Base-by-base conservation (phyloP, 805 yeast species). In the Phaffomyces thermotolerans region DNA sequence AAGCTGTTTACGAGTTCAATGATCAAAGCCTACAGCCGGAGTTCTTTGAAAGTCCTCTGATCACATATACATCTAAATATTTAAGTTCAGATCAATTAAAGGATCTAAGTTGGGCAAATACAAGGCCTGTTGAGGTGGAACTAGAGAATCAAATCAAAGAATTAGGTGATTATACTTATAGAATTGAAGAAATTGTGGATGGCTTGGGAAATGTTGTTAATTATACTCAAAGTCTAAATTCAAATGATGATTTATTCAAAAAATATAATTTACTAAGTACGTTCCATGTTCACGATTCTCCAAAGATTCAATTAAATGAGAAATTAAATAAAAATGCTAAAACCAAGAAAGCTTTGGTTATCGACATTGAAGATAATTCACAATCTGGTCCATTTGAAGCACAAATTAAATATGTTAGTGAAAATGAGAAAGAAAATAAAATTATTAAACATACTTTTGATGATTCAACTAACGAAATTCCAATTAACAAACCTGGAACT, bases 131-230 rank as follows among this genome's bases (percentile, higher is more conserved):
- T 22, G 64, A 66, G 8, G 68, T 76, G 34, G 66, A 65, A 20
- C 53, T 78, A 39, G 73, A 72, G 40, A 60, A 71, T 5, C 51
- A 66, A 7, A 59, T 73, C 34, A 57, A 59, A 36, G 62, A 67
- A 24, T 57, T 70, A 10, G 90, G 89, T 34, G 66, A 67, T 34
- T 73, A 79, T 60, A 57, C 69, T n/a, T 82, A 78, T 52, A 66
- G 70, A 36, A 69, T 83, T 31, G 77, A 74, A 42, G 75, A 72
- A 43, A 69, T 83, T 17, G 72, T 75, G 27, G 90, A 83, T 61
- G 86, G 83, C 4, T 65, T 83, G 42, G 89, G 89, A 3, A 83
- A 83, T 49, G 48, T 63, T 7, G 69, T 80, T 37, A 68, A 71
- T 35, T 75, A 62, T 38, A 51, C 69, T 1, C 48, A 52, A 10